These are phyloP conservation scores for Benincasa hispida DNA, from an alignment of 306 rosid genomes.

Conservation along the genomic window DNA sequence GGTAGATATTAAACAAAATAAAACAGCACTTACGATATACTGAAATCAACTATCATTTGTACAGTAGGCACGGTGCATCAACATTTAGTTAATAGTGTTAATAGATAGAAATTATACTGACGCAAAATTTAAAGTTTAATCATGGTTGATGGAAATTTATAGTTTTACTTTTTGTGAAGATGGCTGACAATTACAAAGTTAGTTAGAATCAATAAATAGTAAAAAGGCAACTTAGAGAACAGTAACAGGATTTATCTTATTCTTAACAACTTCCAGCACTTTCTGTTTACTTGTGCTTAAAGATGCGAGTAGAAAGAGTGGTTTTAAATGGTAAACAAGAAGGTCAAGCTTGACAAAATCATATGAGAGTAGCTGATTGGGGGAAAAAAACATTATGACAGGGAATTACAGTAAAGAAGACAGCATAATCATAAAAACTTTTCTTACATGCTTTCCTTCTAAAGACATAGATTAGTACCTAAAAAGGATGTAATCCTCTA, in stretches of 20 bases:
- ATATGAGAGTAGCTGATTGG: background rate
- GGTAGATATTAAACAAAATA: background rate
- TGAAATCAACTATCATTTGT: too few species aligned
- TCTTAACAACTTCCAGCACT: background rate
- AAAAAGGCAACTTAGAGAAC: background rate
- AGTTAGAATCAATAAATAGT: background rate
- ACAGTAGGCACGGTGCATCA: background rate
- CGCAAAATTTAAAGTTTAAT: too few species aligned
- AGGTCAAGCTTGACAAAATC: background rate
- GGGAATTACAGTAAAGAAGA: background rate
- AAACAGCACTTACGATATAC: background rate
- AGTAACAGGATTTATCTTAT: background rate
- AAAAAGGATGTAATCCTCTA: background rate
- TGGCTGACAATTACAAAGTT: background rate
- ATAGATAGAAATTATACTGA: background rate
- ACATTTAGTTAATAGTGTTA: background rate
- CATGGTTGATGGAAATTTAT: background rate
- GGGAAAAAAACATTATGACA: background rate
- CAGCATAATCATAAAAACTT: background rate
- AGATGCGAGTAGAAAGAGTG: background rate
- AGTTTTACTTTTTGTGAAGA: background rate
- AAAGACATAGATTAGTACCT: background rate
- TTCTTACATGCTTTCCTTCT: background rate
- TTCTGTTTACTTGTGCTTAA: background rate
- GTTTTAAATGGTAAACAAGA: background rate